A percentile compares a stretch with the other conserved stretches of the same genome.
Conservation (phyloP, 352 stramenopile species). For the Phytopythium litorale region DNA sequence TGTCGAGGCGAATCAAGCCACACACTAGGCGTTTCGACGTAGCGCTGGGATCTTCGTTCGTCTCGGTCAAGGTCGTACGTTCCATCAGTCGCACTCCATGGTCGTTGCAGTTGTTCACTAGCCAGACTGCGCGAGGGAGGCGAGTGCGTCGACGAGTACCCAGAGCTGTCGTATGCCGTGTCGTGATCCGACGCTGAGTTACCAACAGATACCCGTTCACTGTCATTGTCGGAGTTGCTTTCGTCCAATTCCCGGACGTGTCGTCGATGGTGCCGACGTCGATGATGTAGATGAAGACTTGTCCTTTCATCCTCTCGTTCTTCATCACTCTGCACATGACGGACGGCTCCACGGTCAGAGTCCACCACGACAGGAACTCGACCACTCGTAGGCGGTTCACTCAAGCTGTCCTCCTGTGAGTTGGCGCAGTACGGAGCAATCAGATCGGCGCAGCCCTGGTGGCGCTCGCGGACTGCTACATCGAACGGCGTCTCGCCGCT, state of each 20-base stretch:
- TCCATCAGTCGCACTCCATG: neutral
- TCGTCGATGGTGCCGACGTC: neutral
- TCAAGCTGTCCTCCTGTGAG: neutral
- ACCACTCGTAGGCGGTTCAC: neutral
- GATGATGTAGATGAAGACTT: neutral
- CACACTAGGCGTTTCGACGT: neutral
- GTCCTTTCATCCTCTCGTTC: neutral
- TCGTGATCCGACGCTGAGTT: neutral
- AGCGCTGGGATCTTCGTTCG: neutral
- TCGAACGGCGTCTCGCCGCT: constrained; percentile 65
- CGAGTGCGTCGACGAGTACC: constrained; percentile 1
- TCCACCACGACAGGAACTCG: neutral
- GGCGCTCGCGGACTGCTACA: constrained; percentile 46
- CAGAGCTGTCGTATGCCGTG: neutral
- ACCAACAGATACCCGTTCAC: neutral
- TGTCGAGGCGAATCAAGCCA: constrained; percentile 7
- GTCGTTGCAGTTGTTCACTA: neutral
- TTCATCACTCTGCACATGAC: neutral
- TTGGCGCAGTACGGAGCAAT: constrained; percentile 49
- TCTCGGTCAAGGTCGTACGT: neutral
- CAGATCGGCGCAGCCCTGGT: constrained; percentile 41
- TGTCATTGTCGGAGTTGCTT: neutral
- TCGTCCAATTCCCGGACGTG: neutral
- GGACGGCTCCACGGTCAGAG: neutral
- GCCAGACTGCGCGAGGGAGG: neutral